A percentile compares a stretch with the other conserved stretches of the same genome.
Conservation (phyloP, 164 flowering plant genomes). For the Amborella trichopoda region DNA sequence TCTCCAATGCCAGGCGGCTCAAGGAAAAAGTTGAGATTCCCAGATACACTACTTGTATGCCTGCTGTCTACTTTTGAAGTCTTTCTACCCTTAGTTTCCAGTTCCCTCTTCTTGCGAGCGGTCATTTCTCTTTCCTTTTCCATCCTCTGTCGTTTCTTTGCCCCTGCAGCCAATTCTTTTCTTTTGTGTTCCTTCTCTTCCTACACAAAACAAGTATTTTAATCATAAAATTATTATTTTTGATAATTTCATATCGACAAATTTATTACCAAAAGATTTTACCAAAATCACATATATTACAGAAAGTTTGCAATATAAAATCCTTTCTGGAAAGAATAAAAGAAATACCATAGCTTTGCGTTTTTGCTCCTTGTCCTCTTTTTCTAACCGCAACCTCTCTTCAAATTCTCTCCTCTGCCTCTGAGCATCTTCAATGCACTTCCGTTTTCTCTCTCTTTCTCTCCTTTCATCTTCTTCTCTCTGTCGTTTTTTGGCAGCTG, state of each 20-base stretch:
- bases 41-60: constrained; percentile 9
- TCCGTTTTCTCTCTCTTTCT: constrained; percentile 60
- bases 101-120: constrained; percentile 9
- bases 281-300: no score
- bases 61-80: constrained; percentile 6
- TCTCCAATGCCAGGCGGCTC: constrained; percentile 12
- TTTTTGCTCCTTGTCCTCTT: constrained; percentile 28
- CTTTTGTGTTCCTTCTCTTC: constrained; percentile 17
- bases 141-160: constrained; percentile 13
- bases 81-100: constrained; percentile 7
- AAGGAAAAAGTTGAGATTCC: constrained; percentile 10
- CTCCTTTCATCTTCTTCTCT: constrained; percentile 73
- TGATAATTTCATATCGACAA: no score
- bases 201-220: constrained; percentile 23
- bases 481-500: constrained; percentile 49
- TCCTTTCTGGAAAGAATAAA: not conserved
- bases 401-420: constrained; percentile 32
- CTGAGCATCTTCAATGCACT: constrained; percentile 39
- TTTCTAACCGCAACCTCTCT: constrained; percentile 31
- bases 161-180: constrained; percentile 23
- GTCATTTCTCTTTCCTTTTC: constrained; percentile 15
- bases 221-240: no score
- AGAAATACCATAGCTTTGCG: constrained; percentile 22
- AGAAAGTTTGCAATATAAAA: no score
- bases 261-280: no score